Base-by-base conservation (phyloP, 2,329 filamentous ascomycete species). In the Neobulgaria alba region DNA sequence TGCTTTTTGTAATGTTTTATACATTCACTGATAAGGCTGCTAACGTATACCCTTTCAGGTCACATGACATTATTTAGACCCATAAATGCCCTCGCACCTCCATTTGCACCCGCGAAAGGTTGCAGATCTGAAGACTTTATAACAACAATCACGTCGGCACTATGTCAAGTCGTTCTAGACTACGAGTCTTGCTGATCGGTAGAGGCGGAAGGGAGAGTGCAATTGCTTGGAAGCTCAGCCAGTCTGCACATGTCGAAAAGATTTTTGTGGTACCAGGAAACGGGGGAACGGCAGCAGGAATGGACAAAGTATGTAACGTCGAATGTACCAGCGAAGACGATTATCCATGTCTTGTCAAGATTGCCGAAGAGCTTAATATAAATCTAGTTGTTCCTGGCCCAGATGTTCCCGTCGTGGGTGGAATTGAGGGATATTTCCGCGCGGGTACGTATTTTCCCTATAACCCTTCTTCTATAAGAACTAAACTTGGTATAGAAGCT, bases 141-240 rank as follows among this genome's bases (percentile, higher is more conserved):
- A n/a, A n/a, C n/a, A n/a, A n/a, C n/a, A n/a, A n/a, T n/a, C n/a
- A n/a, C n/a, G n/a, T n/a, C n/a, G n/a, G n/a, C 29, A 31, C 5
- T 4, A 31, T 31, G 29, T 12, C 12, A 5, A 31, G 12, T 15
- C 29, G 29, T n/a, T n/a, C 29, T 31, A 4, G 5, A 31, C 20
- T 36, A 36, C 74, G 78, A 52, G 71, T 95, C 54, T 79, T 95
- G 50, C 78, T 95, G 49, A 79, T 95, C 53, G 89, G 90, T 58
- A 92, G 88, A 59, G 90, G 90, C 52, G 90, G 88, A 56, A 80
- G 90, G 57, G 89, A 95, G 67, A 87, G 95, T 64, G 85, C 87
- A 36, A 74, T 95, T 47, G 87, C 88, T 35, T 95, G 88, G 88
- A 95, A 92, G 66, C 71, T 95, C 46, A 77, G 79, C 57, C 82